Evolutionary conservation across 2,329 filamentous ascomycete species (phyloP).

Genomic region (Dissoconium aciculare): DNA sequence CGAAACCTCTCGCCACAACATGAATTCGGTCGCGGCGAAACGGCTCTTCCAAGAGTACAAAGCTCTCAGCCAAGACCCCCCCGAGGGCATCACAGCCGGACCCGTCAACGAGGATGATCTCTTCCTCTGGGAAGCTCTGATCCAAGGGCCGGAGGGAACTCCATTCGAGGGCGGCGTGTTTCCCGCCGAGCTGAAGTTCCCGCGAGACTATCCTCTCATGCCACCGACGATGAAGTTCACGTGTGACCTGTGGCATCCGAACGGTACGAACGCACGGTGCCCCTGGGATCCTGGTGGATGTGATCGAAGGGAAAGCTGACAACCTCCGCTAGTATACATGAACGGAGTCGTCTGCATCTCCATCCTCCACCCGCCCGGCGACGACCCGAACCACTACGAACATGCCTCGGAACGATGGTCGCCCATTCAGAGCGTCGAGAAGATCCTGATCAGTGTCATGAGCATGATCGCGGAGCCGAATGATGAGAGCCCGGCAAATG

Average conservation of each 20-base stretch:
- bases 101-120: conserved; percentile 90
- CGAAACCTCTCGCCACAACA: too few species aligned
- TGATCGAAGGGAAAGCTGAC: not conserved
- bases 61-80: conserved; percentile 79
- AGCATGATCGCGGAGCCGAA: conserved; percentile 97
- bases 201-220: conserved; percentile 89
- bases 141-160: conserved; percentile 87
- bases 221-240: conserved; percentile 94
- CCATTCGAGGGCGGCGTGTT: conserved; percentile 95
- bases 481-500: conserved; percentile 90
- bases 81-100: conserved; percentile 94
- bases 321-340: conserved; percentile 56
- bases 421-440: conserved; percentile 92
- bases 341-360: conserved; percentile 92
- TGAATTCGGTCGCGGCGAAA: conserved; percentile 41
- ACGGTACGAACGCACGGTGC: conserved; percentile 45
- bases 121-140: conserved; percentile 89
- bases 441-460: conserved; percentile 93
- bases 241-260: conserved; percentile 90
- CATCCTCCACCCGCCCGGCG: conserved; percentile 91
- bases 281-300: not conserved
- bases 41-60: conserved; percentile 96
- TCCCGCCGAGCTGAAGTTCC: conserved; percentile 85
- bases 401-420: conserved; percentile 91
- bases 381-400: conserved; percentile 97